Percentiles rank a stretch among this genome's conserved stretches.
Conservation (phyloP, 768 basidiomycete species). For the Trichaptum fuscoviolaceum region DNA sequence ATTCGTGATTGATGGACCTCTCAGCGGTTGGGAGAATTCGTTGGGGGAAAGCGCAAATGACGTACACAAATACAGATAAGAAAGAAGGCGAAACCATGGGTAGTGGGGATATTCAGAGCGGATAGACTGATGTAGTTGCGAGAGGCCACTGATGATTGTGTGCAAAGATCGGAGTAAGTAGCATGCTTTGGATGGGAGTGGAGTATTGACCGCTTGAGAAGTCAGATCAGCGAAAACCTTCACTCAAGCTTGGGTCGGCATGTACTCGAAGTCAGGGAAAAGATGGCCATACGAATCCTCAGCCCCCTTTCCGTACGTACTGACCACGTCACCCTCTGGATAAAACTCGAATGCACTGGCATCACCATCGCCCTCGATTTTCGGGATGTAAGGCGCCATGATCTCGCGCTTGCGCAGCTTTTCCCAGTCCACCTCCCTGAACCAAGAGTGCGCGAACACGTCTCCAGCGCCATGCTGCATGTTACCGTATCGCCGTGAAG, state of each 20-base stretch:
- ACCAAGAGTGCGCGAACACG: slow-evolving; percentile 92
- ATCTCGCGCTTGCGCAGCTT: slow-evolving; percentile 80
- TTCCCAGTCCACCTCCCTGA: slow-evolving; percentile 89
- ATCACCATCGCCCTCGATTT: slow-evolving; percentile 89
- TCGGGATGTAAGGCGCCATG: slow-evolving; percentile 91
- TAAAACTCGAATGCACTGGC: slow-evolving; percentile 89
- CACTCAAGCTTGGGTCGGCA: slow-evolving; percentile 16
- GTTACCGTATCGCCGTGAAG: slow-evolving; percentile 87
- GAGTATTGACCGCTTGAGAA: slow-evolving; percentile 17
- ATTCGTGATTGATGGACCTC: background rate
- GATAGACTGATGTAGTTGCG: slow-evolving; percentile 3
- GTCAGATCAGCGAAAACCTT: background rate
- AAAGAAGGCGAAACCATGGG: background rate
- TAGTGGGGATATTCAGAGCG: background rate
- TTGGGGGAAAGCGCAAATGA: background rate
- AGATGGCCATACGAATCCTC: slow-evolving; percentile 57
- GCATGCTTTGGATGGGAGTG: background rate
- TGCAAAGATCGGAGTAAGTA: background rate
- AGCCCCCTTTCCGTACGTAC: slow-evolving; percentile 52
- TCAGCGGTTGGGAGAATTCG: background rate
- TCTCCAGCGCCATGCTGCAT: slow-evolving; percentile 83
- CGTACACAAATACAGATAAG: background rate
- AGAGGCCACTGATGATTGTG: slow-evolving; percentile 5
- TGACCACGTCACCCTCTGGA: slow-evolving; percentile 64
- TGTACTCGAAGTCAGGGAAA: slow-evolving; percentile 82